phyloP scores from a whole-genome alignment of 345 rosid genomes.

The Euphorbia pulcherrima region DNA sequence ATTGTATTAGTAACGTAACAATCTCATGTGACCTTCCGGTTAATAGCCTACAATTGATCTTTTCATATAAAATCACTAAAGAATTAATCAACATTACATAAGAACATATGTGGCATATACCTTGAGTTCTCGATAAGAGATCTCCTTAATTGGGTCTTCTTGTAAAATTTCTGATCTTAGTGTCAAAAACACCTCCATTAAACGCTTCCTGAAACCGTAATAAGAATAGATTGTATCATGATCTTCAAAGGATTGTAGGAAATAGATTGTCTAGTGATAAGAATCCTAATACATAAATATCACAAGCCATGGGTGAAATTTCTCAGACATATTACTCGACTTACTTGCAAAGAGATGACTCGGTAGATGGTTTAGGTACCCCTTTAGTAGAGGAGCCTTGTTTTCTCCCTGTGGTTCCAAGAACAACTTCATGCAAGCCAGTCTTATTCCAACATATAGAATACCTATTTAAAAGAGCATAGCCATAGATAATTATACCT shows the following conservation, averaged over 20 bases:
- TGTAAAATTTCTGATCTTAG: conserved; percentile 24
- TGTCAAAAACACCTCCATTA: conserved; percentile 53
- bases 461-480: conserved; percentile 46
- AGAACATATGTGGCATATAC: conserved; percentile 27
- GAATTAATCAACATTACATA: neutral
- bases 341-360: conserved; percentile 87
- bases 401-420: conserved; percentile 90
- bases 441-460: conserved; percentile 84
- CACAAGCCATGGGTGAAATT: neutral
- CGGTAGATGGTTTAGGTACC: conserved; percentile 68
- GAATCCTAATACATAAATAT: conserved; percentile 2
- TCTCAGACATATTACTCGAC: conserved; percentile 19
- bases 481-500: conserved; percentile 9
- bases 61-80: neutral
- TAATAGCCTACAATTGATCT: neutral
- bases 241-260: neutral
- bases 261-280: neutral
- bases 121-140: conserved; percentile 72
- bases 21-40: neutral
- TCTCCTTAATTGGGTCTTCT: conserved; percentile 25
- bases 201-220: conserved; percentile 38
- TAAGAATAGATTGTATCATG: neutral
- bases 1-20: conserved; percentile 2
- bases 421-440: conserved; percentile 84
- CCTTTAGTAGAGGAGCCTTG: conserved; percentile 93